Evolutionary conservation across 2,329 filamentous ascomycete species (phyloP).

Genomic region (Colletotrichum lini): DNA sequence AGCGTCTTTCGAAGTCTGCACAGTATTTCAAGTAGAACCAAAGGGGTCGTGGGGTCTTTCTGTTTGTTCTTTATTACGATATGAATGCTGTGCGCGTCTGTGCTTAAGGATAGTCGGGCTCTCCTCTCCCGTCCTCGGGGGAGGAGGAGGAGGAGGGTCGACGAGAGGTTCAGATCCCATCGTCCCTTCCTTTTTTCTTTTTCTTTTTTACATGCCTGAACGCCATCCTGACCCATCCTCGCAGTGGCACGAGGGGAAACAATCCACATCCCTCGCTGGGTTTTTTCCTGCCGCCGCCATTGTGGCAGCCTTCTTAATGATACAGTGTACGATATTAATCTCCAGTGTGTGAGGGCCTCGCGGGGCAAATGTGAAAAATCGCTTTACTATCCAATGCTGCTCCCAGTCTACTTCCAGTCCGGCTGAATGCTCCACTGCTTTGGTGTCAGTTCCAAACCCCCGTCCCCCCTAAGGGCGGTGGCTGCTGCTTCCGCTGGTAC

Average conservation of each 20-base stretch:
- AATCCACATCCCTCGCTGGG: background rate
- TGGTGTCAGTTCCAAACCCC: background rate
- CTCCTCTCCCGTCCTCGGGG: background rate
- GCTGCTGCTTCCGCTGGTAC: constrained; percentile 13
- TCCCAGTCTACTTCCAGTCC: background rate
- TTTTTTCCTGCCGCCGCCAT: constrained; percentile 3
- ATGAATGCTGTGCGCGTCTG: background rate
- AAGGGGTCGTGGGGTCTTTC: background rate
- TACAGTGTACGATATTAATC: constrained; percentile 23
- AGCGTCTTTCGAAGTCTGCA: too few relatives aligned
- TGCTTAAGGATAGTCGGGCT: constrained; percentile 19
- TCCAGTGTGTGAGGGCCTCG: background rate
- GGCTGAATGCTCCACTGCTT: background rate
- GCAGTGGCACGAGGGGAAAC: background rate
- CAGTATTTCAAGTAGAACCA: too few relatives aligned
- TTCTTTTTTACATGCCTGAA: constrained; percentile 21
- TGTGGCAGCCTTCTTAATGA: constrained; percentile 19
- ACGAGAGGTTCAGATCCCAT: background rate
- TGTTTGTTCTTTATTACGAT: constrained; percentile 16
- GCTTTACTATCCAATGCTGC: constrained; percentile 24
- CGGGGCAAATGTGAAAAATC: background rate
- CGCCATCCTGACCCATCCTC: constrained; percentile 11
- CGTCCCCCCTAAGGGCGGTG: background rate
- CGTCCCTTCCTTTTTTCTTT: background rate
- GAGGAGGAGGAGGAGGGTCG: background rate